Conservation (phyloP, 345 rosid species). For the Brassica incana region DNA sequence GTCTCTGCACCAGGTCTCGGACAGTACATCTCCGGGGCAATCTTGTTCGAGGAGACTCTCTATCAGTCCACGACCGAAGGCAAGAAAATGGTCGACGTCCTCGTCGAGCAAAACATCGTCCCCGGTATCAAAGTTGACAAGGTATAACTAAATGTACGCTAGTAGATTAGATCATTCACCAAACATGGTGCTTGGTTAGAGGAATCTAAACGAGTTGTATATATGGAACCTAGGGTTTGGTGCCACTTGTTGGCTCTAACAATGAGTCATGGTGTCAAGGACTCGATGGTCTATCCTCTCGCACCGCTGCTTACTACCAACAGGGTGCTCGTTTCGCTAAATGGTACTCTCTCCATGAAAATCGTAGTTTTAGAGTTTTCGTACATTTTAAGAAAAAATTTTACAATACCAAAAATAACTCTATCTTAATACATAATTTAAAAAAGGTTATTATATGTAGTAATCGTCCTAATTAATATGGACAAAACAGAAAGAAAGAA, state of each 20-base stretch:
- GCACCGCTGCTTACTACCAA: constrained; percentile 96
- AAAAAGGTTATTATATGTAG: too few relatives aligned
- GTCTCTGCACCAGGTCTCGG: constrained; percentile 85
- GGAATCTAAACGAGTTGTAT: constrained; percentile 9
- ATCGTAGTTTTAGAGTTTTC: too few relatives aligned
- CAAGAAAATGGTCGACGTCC: constrained; percentile 89
- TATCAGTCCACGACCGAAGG: constrained; percentile 91
- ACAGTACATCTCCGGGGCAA: constrained; percentile 84
- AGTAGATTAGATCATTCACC: neutral
- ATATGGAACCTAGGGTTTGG: constrained; percentile 72
- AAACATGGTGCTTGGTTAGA: constrained; percentile 7
- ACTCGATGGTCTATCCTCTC: constrained; percentile 92
- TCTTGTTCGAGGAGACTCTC: constrained; percentile 94
- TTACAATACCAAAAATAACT: too few relatives aligned
- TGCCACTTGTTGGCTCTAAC: constrained; percentile 88
- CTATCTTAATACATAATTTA: too few relatives aligned
- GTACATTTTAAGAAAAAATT: too few relatives aligned
- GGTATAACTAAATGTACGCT: constrained; percentile 44
- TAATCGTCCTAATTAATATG: too few relatives aligned
- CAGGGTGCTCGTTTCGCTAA: constrained; percentile 99
- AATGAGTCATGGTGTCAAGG: constrained; percentile 99
- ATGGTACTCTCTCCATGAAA: constrained; percentile 51
- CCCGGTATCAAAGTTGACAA: constrained; percentile 99
- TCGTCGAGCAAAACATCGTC: constrained; percentile 81
- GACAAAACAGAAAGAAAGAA: too few relatives aligned